Base-by-base conservation (phyloP, 1,284 basidiomycete genomes). In the Cryptococcus depauperatus region DNA sequence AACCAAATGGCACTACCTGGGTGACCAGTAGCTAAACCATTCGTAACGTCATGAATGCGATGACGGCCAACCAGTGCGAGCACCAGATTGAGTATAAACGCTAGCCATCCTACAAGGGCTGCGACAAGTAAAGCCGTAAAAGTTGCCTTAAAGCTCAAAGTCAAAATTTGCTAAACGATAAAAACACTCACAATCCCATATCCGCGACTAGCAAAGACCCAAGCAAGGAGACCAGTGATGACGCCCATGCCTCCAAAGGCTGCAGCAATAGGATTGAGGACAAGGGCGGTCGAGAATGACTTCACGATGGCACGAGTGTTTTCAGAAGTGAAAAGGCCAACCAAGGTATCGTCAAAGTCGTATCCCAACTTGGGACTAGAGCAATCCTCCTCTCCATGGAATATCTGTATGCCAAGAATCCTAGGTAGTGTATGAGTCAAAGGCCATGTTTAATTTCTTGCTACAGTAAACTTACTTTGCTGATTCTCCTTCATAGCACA, bases 1-100 rank as follows among this genome's bases (percentile, higher is more conserved):
- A 71, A 35, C 67, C 66, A 71, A 6, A 69, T 37, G 14, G 54
- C 60, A 28, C 57, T 61, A 2, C 66, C 65, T 9, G 69, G 47
- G 34, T 58, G 54, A 0, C 46, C 63, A 3, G 50, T 34, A 25
- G 63, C 48, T 5, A 38, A 37, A 25, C 48, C 56, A 27, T 64
- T 37, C 3, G 59, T 58, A 11, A 48, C 48, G 37, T 55, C 35
- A 11, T 55, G 47, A 43, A 67, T 52, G 11, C 57, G 35, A 37
- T 47, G 26, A 18, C 62, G 53, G n/a, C 60, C 57, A 19, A 65
- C 54, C 11, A 61, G 44, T 13, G 56, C 57, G 9, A 66, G 42
- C 19, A 57, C 62, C 14, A 66, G 47, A 45, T 60, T 56, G 10
- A 66, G 44, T 5, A 43, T 50, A 37, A 54, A 68, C 4, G 60